Base-by-base conservation (phyloP, 371 early-diverging fungal species). In the Rhizopus microsporus region DNA sequence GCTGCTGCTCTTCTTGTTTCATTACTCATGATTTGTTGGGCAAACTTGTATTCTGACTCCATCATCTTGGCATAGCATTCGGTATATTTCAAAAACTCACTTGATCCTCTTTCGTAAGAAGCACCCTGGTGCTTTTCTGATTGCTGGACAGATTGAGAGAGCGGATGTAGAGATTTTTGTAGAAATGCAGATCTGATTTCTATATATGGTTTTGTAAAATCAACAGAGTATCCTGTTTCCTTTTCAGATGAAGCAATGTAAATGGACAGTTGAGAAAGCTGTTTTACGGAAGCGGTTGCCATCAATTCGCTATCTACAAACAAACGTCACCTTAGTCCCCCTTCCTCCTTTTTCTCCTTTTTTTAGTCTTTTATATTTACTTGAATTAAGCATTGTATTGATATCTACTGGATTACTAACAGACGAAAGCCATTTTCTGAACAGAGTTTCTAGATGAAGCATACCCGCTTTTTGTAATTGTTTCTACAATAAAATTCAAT, bases 101-200 rank as follows among this genome's bases (percentile, higher is more conserved):
- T 80, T 0, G 85, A 75, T 3, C 91, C 89, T 61, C 84, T 81
- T 67, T 83, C 81, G 63, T 93, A 93, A 16, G 82, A 81, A 38
- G 71, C 70, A 55, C 86, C 82, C 59, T 75, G 74, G 56, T 82
- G 80, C 42, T 78, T 70, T 45, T 77, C 75, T 8, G 75, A 75
- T 3, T 67, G 57, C 29, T 74, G 74, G 8, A 78, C 81, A 2
- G 78, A 67, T 57, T 76, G 85, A 13, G 78, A 69, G 7, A 87
- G 59, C 16, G 81, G 68, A 7, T 81, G 75, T 47, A 94, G 69
- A 3, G 88, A 86, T 55, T 88, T 88, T 32, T 72, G 60, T 42
- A 94, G 62, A 59, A 88, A 90, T 6, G 72, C 58, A 6, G 90
- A 83, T 9, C 94, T 79, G 46, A 92, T 87, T n/a, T 90, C 87